Evolutionary conservation across 169 alveolate species (phyloP).

Genomic region (Plasmodium coatneyi): DNA sequence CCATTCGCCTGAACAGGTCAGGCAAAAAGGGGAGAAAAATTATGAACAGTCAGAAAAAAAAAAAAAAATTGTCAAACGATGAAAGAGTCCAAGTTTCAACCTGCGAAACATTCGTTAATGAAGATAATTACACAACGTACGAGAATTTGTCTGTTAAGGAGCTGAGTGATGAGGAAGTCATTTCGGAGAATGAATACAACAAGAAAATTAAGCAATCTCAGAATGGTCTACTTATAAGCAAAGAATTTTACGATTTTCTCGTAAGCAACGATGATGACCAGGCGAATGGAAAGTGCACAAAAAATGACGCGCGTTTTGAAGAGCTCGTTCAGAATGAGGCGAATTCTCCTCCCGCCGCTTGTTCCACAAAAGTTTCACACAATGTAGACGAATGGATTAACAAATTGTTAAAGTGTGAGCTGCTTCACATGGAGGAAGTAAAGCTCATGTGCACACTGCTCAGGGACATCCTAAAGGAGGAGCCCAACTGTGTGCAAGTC

Average conservation of each 20-base stretch:
- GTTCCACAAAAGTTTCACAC: not conserved
- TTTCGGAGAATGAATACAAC: conserved; percentile 63
- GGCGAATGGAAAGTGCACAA: not conserved
- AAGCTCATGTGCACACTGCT: conserved; percentile 84
- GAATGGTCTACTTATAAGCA: not conserved
- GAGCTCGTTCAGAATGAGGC: not conserved
- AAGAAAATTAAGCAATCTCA: conserved; percentile 22
- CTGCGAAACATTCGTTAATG: conserved; percentile 7
- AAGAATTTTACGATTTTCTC: not conserved
- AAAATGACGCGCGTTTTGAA: not conserved
- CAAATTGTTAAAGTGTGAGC: conserved; percentile 59
- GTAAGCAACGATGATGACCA: conserved; percentile 11
- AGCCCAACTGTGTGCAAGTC: conserved; percentile 90
- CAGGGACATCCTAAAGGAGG: conserved; percentile 88
- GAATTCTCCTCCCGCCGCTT: not conserved
- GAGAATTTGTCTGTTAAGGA: conserved; percentile 67
- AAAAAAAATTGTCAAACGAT: conserved; percentile 15
- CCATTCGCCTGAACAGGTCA: not conserved
- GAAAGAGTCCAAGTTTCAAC: not conserved
- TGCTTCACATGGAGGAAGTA: conserved; percentile 33
- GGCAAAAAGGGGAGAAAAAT: not conserved
- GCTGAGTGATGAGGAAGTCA: conserved; percentile 58
- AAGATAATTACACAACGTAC: conserved; percentile 22
- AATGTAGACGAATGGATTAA: conserved; percentile 68
- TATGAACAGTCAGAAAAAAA: conserved; percentile 46